These are phyloP conservation scores for Ceratobasidium papillatum DNA, from an alignment of 1,284 basidiomycete genomes.

Conservation along the genomic window DNA sequence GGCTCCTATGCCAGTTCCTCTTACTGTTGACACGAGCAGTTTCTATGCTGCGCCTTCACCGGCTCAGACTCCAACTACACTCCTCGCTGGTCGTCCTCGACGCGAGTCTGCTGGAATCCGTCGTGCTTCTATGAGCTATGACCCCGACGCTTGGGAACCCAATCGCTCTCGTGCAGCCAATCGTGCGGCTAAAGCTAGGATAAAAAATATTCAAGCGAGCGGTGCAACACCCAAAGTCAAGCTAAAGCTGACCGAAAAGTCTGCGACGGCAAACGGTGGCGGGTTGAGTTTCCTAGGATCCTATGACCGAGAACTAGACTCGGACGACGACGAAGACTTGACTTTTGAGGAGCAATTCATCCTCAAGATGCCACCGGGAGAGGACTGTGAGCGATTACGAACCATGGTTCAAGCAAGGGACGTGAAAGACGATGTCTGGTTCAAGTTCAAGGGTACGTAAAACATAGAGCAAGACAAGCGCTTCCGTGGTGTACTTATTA, in stretches of 20 bases:
- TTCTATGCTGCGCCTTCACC: conserved; percentile 34
- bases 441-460: conserved; percentile 92
- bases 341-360: conserved; percentile 99
- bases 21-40: conserved; percentile 30
- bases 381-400: conserved; percentile 78
- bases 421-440: conserved; percentile 87
- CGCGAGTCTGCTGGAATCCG: conserved; percentile 40
- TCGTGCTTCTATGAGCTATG: conserved; percentile 34
- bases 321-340: conserved; percentile 85
- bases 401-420: conserved; percentile 85
- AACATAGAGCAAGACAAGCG: not conserved
- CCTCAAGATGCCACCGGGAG: conserved; percentile 86
- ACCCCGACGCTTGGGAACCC: conserved; percentile 37
- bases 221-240: conserved; percentile 74
- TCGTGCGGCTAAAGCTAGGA: conserved; percentile 46
- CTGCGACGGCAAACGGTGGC: conserved; percentile 71
- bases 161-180: conserved; percentile 35
- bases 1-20: not conserved
- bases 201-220: conserved; percentile 46
- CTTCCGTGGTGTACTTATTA: not conserved
- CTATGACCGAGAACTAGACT: conserved; percentile 94
- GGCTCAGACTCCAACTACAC: conserved; percentile 30
- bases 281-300: conserved; percentile 84
- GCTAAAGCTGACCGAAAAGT: conserved; percentile 82
- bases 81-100: conserved; percentile 34